Conservation (phyloP, 179 eudicot genomes). For the Gypsophila paniculata region DNA sequence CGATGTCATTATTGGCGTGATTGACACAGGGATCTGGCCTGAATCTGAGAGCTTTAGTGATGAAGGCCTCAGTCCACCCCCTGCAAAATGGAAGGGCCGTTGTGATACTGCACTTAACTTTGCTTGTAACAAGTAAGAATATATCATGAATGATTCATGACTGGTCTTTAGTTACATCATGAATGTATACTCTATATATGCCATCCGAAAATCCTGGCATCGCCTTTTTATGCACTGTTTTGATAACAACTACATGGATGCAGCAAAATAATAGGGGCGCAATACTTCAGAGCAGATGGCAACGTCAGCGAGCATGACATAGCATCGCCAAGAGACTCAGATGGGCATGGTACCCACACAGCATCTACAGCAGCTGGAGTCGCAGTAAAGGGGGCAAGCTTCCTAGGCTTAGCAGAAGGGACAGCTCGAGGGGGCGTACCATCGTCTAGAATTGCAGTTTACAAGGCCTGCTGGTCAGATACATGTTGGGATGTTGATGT, state of each 20-base stretch:
- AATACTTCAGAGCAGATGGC: constrained; percentile 16
- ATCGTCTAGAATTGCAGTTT: constrained; percentile 44
- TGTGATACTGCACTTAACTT: constrained; percentile 38
- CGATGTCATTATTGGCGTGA: constrained; percentile 45
- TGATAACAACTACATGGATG: too few species aligned
- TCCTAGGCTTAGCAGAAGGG: constrained; percentile 42
- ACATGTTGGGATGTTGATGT: constrained; percentile 34
- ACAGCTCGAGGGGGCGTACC: constrained; percentile 52
- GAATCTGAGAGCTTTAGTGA: constrained; percentile 55
- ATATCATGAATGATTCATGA: too few species aligned
- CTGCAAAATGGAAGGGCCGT: constrained; percentile 57
- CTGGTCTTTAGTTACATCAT: too few species aligned
- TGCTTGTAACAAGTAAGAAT: constrained; percentile 56
- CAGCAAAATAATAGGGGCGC: constrained; percentile 57
- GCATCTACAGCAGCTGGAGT: constrained; percentile 57
- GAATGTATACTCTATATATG: too few species aligned
- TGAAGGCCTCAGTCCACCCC: constrained; percentile 42
- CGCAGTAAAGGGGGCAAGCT: constrained; percentile 25
- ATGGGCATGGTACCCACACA: constrained; percentile 57
- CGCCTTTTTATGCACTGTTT: too few species aligned
- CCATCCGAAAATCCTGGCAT: too few species aligned
- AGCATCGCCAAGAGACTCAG: constrained; percentile 35
- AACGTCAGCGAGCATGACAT: not conserved
- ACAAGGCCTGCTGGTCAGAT: constrained; percentile 40
- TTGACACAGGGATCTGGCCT: constrained; percentile 62